These are phyloP conservation scores for Ustilago vetiveriae DNA, from an alignment of 1,284 basidiomycete species.

Conservation along the genomic window DNA sequence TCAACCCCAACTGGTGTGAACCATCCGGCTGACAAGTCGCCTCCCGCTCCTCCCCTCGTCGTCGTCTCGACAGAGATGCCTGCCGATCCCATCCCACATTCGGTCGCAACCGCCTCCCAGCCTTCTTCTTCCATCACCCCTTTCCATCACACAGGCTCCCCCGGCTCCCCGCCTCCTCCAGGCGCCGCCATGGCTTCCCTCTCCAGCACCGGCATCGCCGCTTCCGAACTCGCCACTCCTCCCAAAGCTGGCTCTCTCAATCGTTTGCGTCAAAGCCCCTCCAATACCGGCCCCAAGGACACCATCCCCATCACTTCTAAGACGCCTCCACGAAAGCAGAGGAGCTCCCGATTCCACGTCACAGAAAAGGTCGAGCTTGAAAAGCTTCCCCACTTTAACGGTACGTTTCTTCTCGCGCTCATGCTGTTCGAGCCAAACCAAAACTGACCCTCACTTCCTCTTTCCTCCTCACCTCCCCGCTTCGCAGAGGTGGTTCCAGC, in stretches of 20 bases:
- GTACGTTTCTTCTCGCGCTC: slow-evolving; percentile 71
- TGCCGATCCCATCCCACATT: slow-evolving; percentile 57
- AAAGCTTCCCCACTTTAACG: slow-evolving; percentile 89
- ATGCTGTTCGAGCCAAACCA: not conserved
- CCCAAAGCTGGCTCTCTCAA: slow-evolving; percentile 60
- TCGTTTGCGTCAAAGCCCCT: slow-evolving; percentile 49
- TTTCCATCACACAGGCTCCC: slow-evolving; percentile 51
- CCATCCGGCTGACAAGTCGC: slow-evolving; percentile 58
- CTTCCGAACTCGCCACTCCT: slow-evolving; percentile 49
- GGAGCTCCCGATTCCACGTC: slow-evolving; percentile 81
- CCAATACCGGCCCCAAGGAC: slow-evolving; percentile 58
- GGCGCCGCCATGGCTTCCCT: slow-evolving; percentile 51
- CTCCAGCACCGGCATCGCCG: slow-evolving; percentile 41
- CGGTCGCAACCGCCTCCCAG: slow-evolving; percentile 46
- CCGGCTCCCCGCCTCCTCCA: slow-evolving; percentile 55
- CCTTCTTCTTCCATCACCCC: slow-evolving; percentile 48
- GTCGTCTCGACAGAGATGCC: slow-evolving; percentile 63
- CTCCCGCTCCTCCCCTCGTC: slow-evolving; percentile 59
- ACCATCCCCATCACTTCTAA: slow-evolving; percentile 63
- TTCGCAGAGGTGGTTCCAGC: slow-evolving; percentile 87
- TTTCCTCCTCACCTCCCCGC: slow-evolving; percentile 1
- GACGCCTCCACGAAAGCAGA: slow-evolving; percentile 66
- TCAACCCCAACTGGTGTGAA: slow-evolving; percentile 16
- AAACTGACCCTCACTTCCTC: not conserved
- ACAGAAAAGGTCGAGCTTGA: slow-evolving; percentile 96